Conservation (phyloP, 2,329 filamentous ascomycete species). For the Penicillium sp. region DNA sequence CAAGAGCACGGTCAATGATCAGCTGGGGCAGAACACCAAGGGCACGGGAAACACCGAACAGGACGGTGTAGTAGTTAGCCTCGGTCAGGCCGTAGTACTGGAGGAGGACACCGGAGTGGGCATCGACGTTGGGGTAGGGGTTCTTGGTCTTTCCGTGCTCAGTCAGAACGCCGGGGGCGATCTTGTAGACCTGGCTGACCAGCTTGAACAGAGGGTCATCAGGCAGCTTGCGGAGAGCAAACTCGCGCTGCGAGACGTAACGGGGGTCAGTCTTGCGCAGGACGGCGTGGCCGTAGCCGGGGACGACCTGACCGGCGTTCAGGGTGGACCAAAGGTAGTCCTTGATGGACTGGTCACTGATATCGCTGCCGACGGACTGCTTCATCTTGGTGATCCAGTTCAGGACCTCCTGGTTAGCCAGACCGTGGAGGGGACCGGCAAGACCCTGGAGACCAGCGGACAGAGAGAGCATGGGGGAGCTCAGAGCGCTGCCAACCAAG, state of each 20-base stretch:
- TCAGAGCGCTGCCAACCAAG: conserved; percentile 92
- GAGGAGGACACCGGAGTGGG: conserved; percentile 97
- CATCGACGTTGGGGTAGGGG: conserved; percentile 98
- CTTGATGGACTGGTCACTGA: conserved; percentile 94
- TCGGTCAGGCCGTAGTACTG: conserved; percentile 99
- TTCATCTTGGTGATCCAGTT: conserved; percentile 99
- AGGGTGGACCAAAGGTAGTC: conserved; percentile 99
- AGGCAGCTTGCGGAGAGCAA: conserved; percentile 89
- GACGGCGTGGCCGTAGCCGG: conserved; percentile 97
- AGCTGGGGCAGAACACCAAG: conserved; percentile 98
- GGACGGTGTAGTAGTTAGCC: conserved; percentile 99
- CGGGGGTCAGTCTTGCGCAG: conserved; percentile 99
- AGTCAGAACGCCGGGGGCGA: conserved; percentile 92
- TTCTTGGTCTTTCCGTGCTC: conserved; percentile 99
- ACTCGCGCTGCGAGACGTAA: conserved; percentile 97
- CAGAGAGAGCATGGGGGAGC: conserved; percentile 95
- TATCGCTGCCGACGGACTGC: conserved; percentile 86
- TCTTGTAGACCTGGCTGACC: conserved; percentile 99
- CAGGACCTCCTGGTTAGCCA: conserved; percentile 99
- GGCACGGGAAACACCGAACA: conserved; percentile 97
- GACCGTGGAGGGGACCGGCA: conserved; percentile 94
- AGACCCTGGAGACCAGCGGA: conserved; percentile 97
- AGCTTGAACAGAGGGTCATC: conserved; percentile 99
- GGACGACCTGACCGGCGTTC: conserved; percentile 92
- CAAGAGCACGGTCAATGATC: conserved; percentile 98